phyloP scores from a whole-genome alignment of 2,329 filamentous ascomycete genomes.

The Acarospora socialis region DNA sequence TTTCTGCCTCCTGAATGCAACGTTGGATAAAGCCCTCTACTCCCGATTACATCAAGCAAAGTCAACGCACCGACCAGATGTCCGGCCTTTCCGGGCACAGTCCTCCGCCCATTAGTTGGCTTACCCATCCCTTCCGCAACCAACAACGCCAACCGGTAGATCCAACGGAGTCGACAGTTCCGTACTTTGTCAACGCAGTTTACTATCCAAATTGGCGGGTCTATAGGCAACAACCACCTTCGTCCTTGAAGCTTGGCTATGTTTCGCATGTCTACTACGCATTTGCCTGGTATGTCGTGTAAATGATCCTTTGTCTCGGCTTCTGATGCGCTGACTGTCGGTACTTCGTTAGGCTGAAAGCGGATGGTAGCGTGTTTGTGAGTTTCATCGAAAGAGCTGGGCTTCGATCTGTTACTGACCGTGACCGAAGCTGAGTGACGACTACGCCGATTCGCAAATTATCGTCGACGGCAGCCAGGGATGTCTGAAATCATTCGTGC shows the following conservation, averaged over 20 bases:
- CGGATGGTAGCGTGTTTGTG: constrained; percentile 63
- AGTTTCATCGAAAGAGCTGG: constrained; percentile 25
- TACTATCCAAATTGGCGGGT: constrained; percentile 74
- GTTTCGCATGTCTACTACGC: constrained; percentile 75
- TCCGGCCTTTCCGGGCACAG: too few relatives aligned
- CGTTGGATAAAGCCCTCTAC: too few relatives aligned
- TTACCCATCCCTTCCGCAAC: too few relatives aligned
- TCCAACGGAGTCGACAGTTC: constrained; percentile 5
- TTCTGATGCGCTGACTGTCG: constrained; percentile 6
- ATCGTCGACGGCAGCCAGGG: constrained; percentile 58
- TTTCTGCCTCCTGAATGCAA: too few relatives aligned
- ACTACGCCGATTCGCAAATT: constrained; percentile 60
- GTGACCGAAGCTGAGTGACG: constrained; percentile 52
- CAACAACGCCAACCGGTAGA: too few relatives aligned
- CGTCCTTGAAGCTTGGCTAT: constrained; percentile 57
- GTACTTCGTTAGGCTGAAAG: constrained; percentile 39
- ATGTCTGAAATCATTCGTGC: constrained; percentile 58
- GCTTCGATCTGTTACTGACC: constrained; percentile 7
- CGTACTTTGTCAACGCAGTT: constrained; percentile 50
- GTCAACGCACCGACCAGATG: too few relatives aligned
- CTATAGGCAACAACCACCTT: constrained; percentile 59
- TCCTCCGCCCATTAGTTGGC: too few relatives aligned
- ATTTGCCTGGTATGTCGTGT: constrained; percentile 45
- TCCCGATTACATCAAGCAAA: too few relatives aligned
- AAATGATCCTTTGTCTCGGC: constrained; percentile 2